These are phyloP conservation scores for Pterothamnion heteromorphum DNA, from an alignment of 31 red algal genomes.

Conservation along the genomic window DNA sequence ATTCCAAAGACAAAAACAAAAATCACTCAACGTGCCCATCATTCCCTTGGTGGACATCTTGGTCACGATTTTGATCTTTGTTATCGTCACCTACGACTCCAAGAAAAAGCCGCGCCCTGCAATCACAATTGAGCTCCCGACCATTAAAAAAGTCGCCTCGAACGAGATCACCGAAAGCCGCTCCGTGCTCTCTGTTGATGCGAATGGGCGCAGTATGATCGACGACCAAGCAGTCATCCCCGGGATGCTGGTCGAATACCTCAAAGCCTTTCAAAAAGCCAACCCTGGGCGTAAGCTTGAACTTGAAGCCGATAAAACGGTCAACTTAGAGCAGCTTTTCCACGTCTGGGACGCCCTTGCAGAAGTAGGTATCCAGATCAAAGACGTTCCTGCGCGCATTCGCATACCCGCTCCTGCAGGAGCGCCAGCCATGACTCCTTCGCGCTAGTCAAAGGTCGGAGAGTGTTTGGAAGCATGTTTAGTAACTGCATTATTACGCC, in stretches of 20 bases:
- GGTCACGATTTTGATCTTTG: not conserved
- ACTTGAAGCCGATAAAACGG: not conserved
- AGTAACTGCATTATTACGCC: not conserved
- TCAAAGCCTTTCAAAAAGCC: not conserved
- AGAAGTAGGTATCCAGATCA: not conserved
- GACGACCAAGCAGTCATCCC: not conserved
- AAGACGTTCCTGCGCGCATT: too few relatives aligned
- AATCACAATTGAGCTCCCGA: not conserved
- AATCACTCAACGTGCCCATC: not conserved
- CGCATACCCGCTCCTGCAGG: too few relatives aligned
- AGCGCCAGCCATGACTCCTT: too few relatives aligned
- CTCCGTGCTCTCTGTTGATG: not conserved
- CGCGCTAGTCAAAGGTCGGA: not conserved
- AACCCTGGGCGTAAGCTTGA: not conserved
- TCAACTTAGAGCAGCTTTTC: not conserved
- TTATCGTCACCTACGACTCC: not conserved
- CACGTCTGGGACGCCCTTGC: not conserved
- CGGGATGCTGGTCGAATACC: not conserved
- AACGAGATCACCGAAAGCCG: not conserved
- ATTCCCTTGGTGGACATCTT: not conserved
- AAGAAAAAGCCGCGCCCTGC: not conserved
- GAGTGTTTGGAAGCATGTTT: not conserved
- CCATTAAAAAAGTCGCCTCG: not conserved
- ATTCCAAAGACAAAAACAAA: not conserved
- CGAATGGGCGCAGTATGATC: not conserved